A percentile compares a stretch with the other conserved stretches of the same genome.
phyloP scores from a whole-genome alignment of 345 rosid species.

The Physaria fendleri region DNA sequence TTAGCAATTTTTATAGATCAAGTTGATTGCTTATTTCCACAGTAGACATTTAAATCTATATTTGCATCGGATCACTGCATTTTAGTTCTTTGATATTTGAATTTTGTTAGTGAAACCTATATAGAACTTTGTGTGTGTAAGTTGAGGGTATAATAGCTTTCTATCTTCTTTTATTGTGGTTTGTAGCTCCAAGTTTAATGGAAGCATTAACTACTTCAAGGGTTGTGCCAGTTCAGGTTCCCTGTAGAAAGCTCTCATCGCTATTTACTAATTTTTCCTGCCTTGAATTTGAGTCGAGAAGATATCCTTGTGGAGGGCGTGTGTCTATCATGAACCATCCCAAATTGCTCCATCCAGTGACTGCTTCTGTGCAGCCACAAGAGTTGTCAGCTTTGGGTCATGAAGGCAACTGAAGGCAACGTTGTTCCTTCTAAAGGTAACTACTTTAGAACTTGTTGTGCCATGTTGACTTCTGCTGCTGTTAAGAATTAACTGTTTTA shows the following conservation, averaged over 20 bases:
- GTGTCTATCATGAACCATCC: constrained; percentile 35
- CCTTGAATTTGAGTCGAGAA: constrained; percentile 27
- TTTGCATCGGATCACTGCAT: background rate
- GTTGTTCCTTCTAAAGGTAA: constrained; percentile 54
- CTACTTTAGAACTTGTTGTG: background rate
- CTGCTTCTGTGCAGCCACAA: constrained; percentile 47
- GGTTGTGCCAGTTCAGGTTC: constrained; percentile 32
- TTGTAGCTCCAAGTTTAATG: constrained; percentile 42
- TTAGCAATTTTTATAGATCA: too few relatives aligned
- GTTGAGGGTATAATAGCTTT: background rate
- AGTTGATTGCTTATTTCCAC: background rate
- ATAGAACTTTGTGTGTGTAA: background rate
- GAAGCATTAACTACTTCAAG: constrained; percentile 47
- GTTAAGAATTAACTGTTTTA: background rate
- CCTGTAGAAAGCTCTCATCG: constrained; percentile 25
- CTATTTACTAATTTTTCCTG: constrained; percentile 25
- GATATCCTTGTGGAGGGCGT: constrained; percentile 18
- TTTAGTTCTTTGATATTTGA: background rate
- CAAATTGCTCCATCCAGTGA: constrained; percentile 35
- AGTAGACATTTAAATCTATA: background rate
- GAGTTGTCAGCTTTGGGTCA: constrained; percentile 37
- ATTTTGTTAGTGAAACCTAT: background rate
- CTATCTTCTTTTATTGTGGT: constrained; percentile 1
- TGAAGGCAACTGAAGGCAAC: constrained; percentile 42
- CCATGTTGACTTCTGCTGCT: background rate